A percentile compares a stretch with the other conserved stretches of the same genome.
Conservation (phyloP, 1,139 yeast species). For the Nadsonia commutata region DNA sequence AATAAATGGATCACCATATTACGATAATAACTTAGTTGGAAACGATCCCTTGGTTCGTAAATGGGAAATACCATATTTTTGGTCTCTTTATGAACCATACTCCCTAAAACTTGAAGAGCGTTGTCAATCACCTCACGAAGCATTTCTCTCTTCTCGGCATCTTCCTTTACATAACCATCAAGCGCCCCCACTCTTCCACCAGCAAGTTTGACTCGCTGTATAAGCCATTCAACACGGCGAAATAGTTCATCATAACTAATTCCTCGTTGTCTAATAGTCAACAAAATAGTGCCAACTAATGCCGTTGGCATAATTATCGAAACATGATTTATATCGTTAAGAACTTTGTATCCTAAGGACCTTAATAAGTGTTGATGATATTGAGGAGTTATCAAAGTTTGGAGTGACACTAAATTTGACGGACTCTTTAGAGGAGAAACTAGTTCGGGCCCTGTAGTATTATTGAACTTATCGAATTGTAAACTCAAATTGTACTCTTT, state of each 20-base stretch:
- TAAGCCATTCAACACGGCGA: slow-evolving; percentile 24
- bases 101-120: slow-evolving; percentile 27
- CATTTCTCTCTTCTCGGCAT: too few relatives aligned
- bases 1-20: slow-evolving; percentile 30
- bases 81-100: slow-evolving; percentile 22
- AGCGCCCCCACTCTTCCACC: slow-evolving; percentile 29
- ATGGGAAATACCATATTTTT: slow-evolving; percentile 25
- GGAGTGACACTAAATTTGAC: slow-evolving; percentile 5
- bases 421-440: not conserved
- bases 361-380: slow-evolving; percentile 18
- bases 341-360: slow-evolving; percentile 26
- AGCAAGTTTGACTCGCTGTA: slow-evolving; percentile 21
- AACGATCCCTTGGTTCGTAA: slow-evolving; percentile 27
- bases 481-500: slow-evolving; percentile 8
- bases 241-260: slow-evolving; percentile 23
- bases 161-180: slow-evolving; percentile 11
- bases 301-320: slow-evolving; percentile 33
- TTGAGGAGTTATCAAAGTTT: slow-evolving; percentile 3
- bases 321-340: slow-evolving; percentile 27
- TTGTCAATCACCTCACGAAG: slow-evolving; percentile 23
- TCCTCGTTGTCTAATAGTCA: slow-evolving; percentile 27
- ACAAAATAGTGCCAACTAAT: slow-evolving; percentile 27
- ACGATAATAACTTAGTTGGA: slow-evolving; percentile 29
- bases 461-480: slow-evolving; percentile 3
- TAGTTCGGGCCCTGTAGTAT: slow-evolving; percentile 1